A percentile compares a stretch with the other conserved stretches of the same genome.
These are phyloP conservation scores for Cyamopsis tetragonoloba DNA, from an alignment of 306 rosid genomes.

Conservation along the genomic window DNA sequence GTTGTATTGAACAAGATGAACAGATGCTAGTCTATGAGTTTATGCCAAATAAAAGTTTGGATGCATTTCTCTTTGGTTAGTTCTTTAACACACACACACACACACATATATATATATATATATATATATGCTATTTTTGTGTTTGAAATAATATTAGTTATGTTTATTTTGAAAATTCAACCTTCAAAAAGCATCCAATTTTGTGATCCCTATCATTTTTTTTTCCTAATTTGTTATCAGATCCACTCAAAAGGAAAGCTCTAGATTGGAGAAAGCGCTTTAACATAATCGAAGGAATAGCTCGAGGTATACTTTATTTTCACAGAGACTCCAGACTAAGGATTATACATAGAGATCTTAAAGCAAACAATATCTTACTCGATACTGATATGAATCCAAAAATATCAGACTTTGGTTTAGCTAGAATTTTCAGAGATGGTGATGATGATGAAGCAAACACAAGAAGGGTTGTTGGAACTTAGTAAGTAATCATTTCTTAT, in stretches of 20 bases:
- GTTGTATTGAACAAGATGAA: constrained; percentile 41
- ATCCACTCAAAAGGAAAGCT: constrained; percentile 15
- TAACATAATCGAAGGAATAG: constrained; percentile 33
- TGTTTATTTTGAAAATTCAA: too few species aligned
- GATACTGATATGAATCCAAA: constrained; percentile 32
- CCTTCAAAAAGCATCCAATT: not conserved
- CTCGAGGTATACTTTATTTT: constrained; percentile 34
- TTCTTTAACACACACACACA: not conserved
- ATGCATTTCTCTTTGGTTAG: constrained; percentile 45
- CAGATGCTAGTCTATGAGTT: constrained; percentile 43
- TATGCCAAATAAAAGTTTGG: constrained; percentile 50
- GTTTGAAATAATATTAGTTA: not conserved
- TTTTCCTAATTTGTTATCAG: not conserved
- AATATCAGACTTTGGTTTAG: constrained; percentile 38
- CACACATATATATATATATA: too few species aligned
- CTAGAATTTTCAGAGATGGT: constrained; percentile 26
- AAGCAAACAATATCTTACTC: constrained; percentile 29
- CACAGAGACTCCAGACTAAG: constrained; percentile 34
- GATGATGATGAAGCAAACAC: constrained; percentile 31
- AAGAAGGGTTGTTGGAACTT: constrained; percentile 38
- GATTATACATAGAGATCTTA: constrained; percentile 36
- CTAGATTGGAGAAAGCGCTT: constrained; percentile 28
- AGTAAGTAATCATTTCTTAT: not conserved
- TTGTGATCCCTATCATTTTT: not conserved
- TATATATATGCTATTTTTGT: not conserved